Evolutionary conservation across 805 yeast genomes (phyloP), one percentile per base, ranked within the genome.

Genomic region (Saccharomycopsis lassenensis): DNA sequence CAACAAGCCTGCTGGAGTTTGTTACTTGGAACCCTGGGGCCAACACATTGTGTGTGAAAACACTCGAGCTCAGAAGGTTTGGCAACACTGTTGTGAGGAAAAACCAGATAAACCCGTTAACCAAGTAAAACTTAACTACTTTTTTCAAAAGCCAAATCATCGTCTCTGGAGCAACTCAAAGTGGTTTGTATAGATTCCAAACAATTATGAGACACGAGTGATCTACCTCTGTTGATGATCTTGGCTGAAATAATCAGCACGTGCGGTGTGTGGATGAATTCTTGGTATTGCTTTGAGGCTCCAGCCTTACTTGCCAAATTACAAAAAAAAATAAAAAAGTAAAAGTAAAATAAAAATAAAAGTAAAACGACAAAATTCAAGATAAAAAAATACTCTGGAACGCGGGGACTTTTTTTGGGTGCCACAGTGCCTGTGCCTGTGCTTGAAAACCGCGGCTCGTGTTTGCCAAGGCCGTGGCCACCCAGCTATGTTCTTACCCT

Each of bases 51-150:
- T 35, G 27, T 7, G n/a, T 12, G 21, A 21, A 5, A 19, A 31
- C 7, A 7, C 16, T 15, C 11, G 24, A 8, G 24, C 24, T 26
- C 7, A 31, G 11, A 16, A 5, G 14, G 8, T 22, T 8, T 12
- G 45, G 45, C 12, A 42, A 15, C 12, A 36, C 37, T 2, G 46
- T 43, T n/a, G 44, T 25, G 4, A 43, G 27, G 11, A 39, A 20
- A 11, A 43, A 22, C 46, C 46, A 43, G 20, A 39, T 15, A 7
- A 43, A 7, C 17, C 31, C 37, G n/a, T 37, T 18, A n/a, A 43
- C 38, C 14, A 40, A 25, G 20, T 36, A 43, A 29, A 33, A 42
- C 18, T 39, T 42, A 15, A 19, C 15, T 1, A 39, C 15, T 34
- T 39, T 39, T 3, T 11, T 22, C 20, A 26, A 24, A 14, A 33